Evolutionary conservation across 2,329 filamentous ascomycete species (phyloP).

Genomic region (Parastagonospora nodorum): DNA sequence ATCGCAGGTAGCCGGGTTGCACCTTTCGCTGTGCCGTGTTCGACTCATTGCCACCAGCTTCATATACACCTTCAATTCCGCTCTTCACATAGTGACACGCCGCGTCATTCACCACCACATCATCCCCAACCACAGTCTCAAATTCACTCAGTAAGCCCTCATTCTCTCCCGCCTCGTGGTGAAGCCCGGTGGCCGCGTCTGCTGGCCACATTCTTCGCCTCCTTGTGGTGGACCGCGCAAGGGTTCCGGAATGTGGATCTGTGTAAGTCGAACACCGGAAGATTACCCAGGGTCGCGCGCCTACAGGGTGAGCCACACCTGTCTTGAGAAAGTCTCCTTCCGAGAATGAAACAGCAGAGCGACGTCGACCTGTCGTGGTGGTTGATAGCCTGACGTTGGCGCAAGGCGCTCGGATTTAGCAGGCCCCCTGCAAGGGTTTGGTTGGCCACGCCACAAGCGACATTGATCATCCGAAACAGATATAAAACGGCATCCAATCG

Average conservation of each 20-base stretch:
- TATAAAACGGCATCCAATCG: constrained; percentile 16
- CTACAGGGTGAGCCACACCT: constrained; percentile 30
- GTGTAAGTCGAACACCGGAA: constrained; percentile 28
- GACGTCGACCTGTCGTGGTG: constrained; percentile 33
- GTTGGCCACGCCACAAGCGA: constrained; percentile 36
- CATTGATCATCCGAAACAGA: constrained; percentile 25
- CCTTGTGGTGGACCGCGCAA: constrained; percentile 19
- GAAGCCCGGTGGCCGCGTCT: constrained; percentile 26
- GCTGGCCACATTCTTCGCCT: constrained; percentile 27
- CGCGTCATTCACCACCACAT: constrained; percentile 26
- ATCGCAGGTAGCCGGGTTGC: constrained; percentile 33
- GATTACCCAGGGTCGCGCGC: constrained; percentile 24
- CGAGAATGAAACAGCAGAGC: constrained; percentile 41
- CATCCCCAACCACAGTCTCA: constrained; percentile 17
- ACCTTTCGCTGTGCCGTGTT: constrained; percentile 34
- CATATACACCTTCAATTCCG: constrained; percentile 38
- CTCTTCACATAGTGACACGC: constrained; percentile 22
- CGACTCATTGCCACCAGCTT: constrained; percentile 25
- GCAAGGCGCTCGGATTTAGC: constrained; percentile 33
- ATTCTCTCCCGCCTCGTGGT: constrained; percentile 34
- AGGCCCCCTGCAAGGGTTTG: constrained; percentile 21
- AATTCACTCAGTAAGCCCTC: constrained; percentile 27
- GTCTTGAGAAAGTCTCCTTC: constrained; percentile 22
- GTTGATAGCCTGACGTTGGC: constrained; percentile 26
- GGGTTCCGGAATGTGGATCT: constrained; percentile 36